A percentile compares a stretch with the other conserved stretches of the same genome.
Evolutionary conservation across 1,284 basidiomycete genomes (phyloP).

Genomic region (Ganoderma boninense): DNA sequence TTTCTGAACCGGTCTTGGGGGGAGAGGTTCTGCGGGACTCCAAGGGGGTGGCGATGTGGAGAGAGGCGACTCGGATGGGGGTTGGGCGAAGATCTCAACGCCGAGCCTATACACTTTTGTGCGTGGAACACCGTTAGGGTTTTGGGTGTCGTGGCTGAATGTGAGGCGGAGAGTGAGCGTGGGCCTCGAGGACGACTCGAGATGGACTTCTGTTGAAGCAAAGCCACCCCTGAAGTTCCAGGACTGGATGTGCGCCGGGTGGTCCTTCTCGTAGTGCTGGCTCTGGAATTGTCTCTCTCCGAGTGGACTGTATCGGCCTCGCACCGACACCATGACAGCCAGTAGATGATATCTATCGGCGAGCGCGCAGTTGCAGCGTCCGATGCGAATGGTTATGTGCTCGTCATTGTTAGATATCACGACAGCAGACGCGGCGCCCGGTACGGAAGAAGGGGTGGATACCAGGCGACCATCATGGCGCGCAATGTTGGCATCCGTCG

Average conservation of each 20-base stretch:
- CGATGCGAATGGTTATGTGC: conserved; percentile 14
- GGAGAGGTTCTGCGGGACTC: background rate
- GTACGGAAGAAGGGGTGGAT: background rate
- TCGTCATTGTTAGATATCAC: background rate
- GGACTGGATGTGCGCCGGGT: conserved; percentile 22
- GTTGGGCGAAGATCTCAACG: background rate
- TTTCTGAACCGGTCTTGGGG: background rate
- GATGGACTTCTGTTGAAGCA: conserved; percentile 2
- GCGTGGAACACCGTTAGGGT: background rate
- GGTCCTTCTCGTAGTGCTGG: conserved; percentile 5
- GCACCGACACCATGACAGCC: conserved; percentile 8
- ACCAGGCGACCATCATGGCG: background rate
- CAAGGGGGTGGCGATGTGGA: background rate
- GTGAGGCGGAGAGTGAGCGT: background rate
- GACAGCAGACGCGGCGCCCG: background rate
- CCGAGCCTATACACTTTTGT: conserved; percentile 1
- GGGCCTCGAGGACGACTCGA: background rate
- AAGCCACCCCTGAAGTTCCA: conserved; percentile 20
- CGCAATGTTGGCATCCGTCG: conserved; percentile 1
- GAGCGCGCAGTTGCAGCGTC: conserved; percentile 20
- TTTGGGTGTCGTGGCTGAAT: background rate
- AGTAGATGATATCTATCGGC: conserved; percentile 10
- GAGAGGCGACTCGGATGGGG: background rate
- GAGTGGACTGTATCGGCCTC: background rate
- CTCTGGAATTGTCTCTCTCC: background rate